phyloP scores from a whole-genome alignment of 805 yeast species.

The Torulaspora maleeae region DNA sequence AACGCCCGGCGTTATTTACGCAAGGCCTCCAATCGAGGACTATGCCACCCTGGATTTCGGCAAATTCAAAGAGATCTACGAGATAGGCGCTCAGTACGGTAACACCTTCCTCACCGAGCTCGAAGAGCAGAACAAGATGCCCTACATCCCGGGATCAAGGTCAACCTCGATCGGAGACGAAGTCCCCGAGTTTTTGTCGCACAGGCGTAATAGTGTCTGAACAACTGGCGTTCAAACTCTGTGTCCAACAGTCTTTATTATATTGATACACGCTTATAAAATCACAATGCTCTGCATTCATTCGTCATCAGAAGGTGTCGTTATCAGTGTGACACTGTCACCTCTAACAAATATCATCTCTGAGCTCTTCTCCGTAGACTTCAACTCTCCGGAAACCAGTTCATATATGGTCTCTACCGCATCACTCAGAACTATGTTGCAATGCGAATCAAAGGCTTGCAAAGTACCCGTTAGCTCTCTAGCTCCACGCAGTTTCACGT shows the following conservation, averaged over 20 bases:
- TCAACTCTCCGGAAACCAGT: conserved; percentile 45
- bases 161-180: conserved; percentile 24
- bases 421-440: conserved; percentile 91
- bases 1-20: conserved; percentile 78
- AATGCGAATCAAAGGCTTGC: conserved; percentile 94
- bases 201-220: conserved; percentile 60
- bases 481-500: conserved; percentile 88
- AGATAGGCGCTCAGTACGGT: conserved; percentile 76
- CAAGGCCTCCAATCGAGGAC: conserved; percentile 90
- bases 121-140: conserved; percentile 50
- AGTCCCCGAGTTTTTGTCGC: conserved; percentile 34
- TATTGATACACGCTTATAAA: conserved; percentile 1
- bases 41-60: conserved; percentile 91
- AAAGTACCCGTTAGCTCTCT: conserved; percentile 86
- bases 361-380: conserved; percentile 50
- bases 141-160: conserved; percentile 53
- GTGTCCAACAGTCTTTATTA: conserved; percentile 3
- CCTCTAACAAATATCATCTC: conserved; percentile 97
- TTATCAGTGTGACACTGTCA: conserved; percentile 87
- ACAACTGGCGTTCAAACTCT: not conserved
- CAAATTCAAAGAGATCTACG: conserved; percentile 83
- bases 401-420: conserved; percentile 78
- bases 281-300: conserved; percentile 4
- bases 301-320: conserved; percentile 41
- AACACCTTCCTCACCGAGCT: conserved; percentile 50